A percentile compares a stretch with the other conserved stretches of the same genome.
These are phyloP conservation scores for Vitis rupestris DNA, from an alignment of 164 flowering plant genomes.

Conservation along the genomic window DNA sequence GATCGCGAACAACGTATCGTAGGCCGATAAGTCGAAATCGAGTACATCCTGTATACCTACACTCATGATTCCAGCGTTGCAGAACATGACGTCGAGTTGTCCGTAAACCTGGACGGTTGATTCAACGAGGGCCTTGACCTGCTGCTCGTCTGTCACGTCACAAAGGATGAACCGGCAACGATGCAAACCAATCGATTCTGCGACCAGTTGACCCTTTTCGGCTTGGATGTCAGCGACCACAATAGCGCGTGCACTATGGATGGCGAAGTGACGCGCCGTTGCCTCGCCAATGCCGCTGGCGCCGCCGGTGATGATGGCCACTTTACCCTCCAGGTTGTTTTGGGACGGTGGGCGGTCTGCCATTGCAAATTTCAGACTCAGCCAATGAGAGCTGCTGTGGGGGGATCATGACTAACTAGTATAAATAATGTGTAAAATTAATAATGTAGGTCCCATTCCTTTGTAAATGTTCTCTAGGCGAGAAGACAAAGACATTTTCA, in stretches of 20 bases:
- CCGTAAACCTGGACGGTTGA: conserved; percentile 16
- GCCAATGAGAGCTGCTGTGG: too few relatives aligned
- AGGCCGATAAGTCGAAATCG: conserved; percentile 3
- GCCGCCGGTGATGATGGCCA: conserved; percentile 24
- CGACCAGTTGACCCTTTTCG: conserved; percentile 14
- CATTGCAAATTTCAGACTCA: too few relatives aligned
- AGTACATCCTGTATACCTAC: conserved; percentile 7
- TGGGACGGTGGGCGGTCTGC: too few relatives aligned
- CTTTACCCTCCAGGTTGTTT: conserved; percentile 11
- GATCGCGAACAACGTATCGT: conserved; percentile 6
- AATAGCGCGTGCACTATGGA: conserved; percentile 16
- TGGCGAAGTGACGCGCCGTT: conserved; percentile 21
- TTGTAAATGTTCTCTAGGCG: too few relatives aligned
- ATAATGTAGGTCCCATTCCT: not conserved
- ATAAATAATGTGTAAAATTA: too few relatives aligned
- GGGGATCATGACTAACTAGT: too few relatives aligned
- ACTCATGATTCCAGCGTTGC: too few relatives aligned
- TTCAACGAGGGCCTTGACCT: conserved; percentile 14
- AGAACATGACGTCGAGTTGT: conserved; percentile 18
- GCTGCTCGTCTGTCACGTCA: conserved; percentile 27
- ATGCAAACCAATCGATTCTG: conserved; percentile 12
- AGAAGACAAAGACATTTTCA: too few relatives aligned
- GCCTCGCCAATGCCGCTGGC: conserved; percentile 28
- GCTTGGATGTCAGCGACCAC: conserved; percentile 30
- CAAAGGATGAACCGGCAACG: conserved; percentile 18